Percentiles rank a stretch among this genome's conserved stretches.
Conservation (phyloP, 139 green algal genomes). For the Nannochloris sp. region DNA sequence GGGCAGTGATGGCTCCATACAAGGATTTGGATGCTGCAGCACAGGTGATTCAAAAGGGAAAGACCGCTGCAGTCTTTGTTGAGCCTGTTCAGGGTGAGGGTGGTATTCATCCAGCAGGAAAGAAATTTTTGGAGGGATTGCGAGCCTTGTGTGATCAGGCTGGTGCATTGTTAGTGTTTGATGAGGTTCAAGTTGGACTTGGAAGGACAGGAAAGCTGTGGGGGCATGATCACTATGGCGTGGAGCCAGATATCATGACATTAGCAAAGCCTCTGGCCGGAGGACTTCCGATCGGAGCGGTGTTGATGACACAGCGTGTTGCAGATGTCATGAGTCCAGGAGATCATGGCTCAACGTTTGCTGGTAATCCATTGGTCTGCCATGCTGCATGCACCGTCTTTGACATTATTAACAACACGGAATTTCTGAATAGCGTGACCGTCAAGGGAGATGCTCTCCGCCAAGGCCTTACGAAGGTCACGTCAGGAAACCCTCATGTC, state of each 20-base stretch:
- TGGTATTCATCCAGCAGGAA: constrained; percentile 16
- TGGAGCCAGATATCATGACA: constrained; percentile 94
- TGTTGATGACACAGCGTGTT: constrained; percentile 86
- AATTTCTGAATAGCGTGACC: constrained; percentile 74
- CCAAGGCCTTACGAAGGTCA: constrained; percentile 42
- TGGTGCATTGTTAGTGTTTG: constrained; percentile 89
- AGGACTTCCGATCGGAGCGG: constrained; percentile 91
- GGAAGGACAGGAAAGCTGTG: constrained; percentile 87
- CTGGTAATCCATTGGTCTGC: constrained; percentile 91
- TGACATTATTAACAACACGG: constrained; percentile 67
- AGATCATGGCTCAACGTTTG: constrained; percentile 98
- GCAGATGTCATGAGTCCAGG: constrained; percentile 80
- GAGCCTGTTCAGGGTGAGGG: constrained; percentile 82
- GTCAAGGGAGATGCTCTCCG: constrained; percentile 74
- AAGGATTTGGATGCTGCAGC: constrained; percentile 65
- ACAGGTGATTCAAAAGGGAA: constrained; percentile 45
- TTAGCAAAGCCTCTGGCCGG: constrained; percentile 95
- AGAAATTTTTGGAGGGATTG: constrained; percentile 69
- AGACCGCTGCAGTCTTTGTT: constrained; percentile 90
- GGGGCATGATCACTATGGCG: constrained; percentile 77
- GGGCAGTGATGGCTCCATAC: constrained; percentile 34
- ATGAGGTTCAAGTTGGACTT: constrained; percentile 87
- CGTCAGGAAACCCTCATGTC: constrained; percentile 69
- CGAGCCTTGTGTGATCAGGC: constrained; percentile 85
- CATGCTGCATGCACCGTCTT: constrained; percentile 60